Conservation (phyloP, 345 rosid species). For the Triadica sebifera region DNA sequence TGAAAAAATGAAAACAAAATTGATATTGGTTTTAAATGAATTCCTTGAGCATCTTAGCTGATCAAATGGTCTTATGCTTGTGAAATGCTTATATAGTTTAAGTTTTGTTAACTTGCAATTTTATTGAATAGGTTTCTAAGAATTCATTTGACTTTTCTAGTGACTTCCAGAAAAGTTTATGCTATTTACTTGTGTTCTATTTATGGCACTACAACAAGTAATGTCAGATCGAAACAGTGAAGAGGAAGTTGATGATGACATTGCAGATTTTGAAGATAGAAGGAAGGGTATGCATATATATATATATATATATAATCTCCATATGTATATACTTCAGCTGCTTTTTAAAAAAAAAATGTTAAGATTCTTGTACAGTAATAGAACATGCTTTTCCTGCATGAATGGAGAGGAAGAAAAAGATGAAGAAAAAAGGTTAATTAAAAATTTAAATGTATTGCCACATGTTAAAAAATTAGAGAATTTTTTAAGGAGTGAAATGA, state of each 20-base stretch:
- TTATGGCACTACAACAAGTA: slow-evolving; percentile 86
- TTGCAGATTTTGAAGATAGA: slow-evolving; percentile 97
- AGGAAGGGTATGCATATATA: slow-evolving; percentile 61
- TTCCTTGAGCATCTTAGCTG: background rate
- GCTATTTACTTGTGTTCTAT: background rate
- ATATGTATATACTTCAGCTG: background rate
- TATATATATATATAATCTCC: too few species aligned
- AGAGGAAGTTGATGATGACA: slow-evolving; percentile 98
- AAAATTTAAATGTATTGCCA: too few species aligned
- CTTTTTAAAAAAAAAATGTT: background rate
- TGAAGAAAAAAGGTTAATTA: too few species aligned
- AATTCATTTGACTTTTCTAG: slow-evolving; percentile 7
- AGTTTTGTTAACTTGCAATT: background rate
- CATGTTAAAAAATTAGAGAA: too few species aligned
- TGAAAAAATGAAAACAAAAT: background rate
- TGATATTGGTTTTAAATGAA: background rate
- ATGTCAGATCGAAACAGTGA: slow-evolving; percentile 90
- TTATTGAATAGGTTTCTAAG: background rate
- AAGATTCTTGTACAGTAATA: background rate
- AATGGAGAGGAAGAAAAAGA: too few species aligned
- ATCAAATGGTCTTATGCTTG: background rate
- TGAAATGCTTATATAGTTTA: too few species aligned
- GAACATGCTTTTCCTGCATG: slow-evolving; percentile 1
- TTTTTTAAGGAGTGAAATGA: too few species aligned
- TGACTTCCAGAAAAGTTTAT: background rate